Conservation (phyloP, 805 yeast genomes). For the Saturnispora zaruensis region DNA sequence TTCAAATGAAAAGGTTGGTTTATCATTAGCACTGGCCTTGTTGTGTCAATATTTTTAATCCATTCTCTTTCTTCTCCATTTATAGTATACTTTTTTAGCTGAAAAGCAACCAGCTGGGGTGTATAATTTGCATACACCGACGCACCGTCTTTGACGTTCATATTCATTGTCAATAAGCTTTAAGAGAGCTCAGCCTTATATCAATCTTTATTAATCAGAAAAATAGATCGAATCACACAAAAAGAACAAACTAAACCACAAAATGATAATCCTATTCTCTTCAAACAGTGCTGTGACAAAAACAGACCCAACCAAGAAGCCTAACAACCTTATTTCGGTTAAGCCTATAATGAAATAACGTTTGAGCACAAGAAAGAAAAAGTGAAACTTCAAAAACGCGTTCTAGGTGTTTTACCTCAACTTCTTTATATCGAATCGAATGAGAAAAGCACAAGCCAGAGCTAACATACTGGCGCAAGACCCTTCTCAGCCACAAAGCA, state of each 20-base stretch:
- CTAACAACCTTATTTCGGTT: no score
- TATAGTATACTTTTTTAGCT: background rate
- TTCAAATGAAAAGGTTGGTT: background rate
- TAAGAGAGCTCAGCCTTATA: background rate
- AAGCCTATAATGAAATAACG: background rate
- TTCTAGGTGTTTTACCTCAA: background rate
- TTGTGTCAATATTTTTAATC: background rate
- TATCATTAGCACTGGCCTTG: background rate
- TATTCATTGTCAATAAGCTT: background rate
- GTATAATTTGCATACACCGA: background rate
- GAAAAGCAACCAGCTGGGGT: background rate
- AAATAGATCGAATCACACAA: background rate
- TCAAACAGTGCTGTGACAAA: no score
- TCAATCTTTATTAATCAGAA: background rate
- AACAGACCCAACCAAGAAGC: no score
- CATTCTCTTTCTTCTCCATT: background rate
- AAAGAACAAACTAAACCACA: background rate
- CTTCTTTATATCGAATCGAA: background rate
- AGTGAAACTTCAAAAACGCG: slow-evolving; percentile 1
- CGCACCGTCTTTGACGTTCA: background rate
- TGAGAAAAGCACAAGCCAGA: slow-evolving; percentile 21
- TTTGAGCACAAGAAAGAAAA: background rate
- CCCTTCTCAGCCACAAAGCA: slow-evolving; percentile 2
- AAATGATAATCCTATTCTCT: no score
- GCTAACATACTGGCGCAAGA: slow-evolving; percentile 20